A percentile compares a stretch with the other conserved stretches of the same genome.
Evolutionary conservation across 169 alveolate species (phyloP).

Genomic region (Cryptosporidium tyzzeri): DNA sequence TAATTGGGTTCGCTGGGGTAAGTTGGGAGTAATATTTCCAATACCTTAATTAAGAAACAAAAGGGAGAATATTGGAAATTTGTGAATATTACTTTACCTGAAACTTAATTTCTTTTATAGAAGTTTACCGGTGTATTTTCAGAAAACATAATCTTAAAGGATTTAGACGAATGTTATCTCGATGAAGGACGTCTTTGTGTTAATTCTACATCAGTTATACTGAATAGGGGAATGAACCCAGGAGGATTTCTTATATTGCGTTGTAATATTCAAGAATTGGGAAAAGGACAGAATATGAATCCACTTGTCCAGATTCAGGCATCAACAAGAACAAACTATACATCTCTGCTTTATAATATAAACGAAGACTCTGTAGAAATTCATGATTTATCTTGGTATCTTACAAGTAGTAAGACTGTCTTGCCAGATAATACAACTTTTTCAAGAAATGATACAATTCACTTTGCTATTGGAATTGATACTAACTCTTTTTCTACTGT

Average conservation of each 20-base stretch:
- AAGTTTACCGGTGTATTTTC: neutral
- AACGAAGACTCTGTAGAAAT: constrained; percentile 48
- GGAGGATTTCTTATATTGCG: constrained; percentile 48
- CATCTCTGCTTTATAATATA: constrained; percentile 38
- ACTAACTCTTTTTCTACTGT: constrained; percentile 49
- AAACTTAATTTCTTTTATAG: neutral
- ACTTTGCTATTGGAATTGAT: constrained; percentile 65
- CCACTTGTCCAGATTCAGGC: constrained; percentile 68
- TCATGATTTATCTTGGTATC: constrained; percentile 47
- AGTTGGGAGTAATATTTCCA: neutral
- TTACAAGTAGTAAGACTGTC: constrained; percentile 1
- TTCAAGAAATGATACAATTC: constrained; percentile 37
- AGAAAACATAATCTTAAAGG: neutral
- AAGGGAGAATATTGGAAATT: neutral
- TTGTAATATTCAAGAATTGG: constrained; percentile 12
- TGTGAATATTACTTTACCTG: neutral
- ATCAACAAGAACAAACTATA: constrained; percentile 28
- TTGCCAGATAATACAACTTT: constrained; percentile 41
- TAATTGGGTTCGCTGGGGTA: constrained; percentile 3
- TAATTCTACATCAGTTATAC: constrained; percentile 34
- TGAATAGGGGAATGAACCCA: constrained; percentile 67
- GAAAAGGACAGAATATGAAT: constrained; percentile 22
- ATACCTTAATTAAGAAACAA: neutral
- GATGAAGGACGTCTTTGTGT: constrained; percentile 69
- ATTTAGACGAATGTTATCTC: constrained; percentile 7